These are phyloP conservation scores for Hyaloscypha variabilis DNA, from an alignment of 495 filamentous ascomycete species.

Conservation along the genomic window DNA sequence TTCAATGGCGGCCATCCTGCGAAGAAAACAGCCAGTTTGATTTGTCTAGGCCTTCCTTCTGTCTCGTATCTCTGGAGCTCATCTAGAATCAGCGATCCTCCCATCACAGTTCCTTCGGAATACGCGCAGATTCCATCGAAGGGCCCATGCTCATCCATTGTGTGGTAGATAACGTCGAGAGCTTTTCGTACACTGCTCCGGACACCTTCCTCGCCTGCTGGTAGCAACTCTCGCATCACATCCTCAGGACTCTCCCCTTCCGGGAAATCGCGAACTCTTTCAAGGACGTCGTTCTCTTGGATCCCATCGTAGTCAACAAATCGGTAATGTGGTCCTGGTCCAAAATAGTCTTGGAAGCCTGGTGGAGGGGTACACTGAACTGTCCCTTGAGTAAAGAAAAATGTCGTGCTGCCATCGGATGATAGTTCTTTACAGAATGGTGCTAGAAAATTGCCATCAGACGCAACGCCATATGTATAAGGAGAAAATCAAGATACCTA, in stretches of 20 bases:
- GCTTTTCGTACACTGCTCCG: constrained; percentile 32
- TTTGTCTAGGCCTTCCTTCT: constrained; percentile 40
- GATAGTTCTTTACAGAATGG: constrained; percentile 50
- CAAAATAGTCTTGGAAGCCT: constrained; percentile 56
- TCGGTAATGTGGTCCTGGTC: constrained; percentile 51
- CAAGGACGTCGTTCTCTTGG: constrained; percentile 48
- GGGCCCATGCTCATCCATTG: constrained; percentile 41
- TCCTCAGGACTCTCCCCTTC: constrained; percentile 50
- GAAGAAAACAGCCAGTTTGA: constrained; percentile 59
- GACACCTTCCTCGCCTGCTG: constrained; percentile 27
- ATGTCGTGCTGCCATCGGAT: constrained; percentile 42
- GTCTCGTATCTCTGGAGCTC: constrained; percentile 40
- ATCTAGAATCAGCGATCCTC: constrained; percentile 49
- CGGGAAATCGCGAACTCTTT: constrained; percentile 52
- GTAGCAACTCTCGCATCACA: constrained; percentile 44
- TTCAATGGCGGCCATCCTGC: constrained; percentile 54
- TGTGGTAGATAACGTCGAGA: constrained; percentile 37
- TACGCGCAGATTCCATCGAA: constrained; percentile 55
- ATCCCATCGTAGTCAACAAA: constrained; percentile 50
- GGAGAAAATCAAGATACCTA: constrained; percentile 32
- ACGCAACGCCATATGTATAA: not conserved
- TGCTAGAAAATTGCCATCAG: constrained; percentile 7
- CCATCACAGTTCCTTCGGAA: constrained; percentile 56
- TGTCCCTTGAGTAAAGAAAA: constrained; percentile 50
- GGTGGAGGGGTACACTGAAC: constrained; percentile 46